A percentile compares a stretch with the other conserved stretches of the same genome.
Conservation (phyloP, 805 yeast genomes). For the Brettanomyces nanus region DNA sequence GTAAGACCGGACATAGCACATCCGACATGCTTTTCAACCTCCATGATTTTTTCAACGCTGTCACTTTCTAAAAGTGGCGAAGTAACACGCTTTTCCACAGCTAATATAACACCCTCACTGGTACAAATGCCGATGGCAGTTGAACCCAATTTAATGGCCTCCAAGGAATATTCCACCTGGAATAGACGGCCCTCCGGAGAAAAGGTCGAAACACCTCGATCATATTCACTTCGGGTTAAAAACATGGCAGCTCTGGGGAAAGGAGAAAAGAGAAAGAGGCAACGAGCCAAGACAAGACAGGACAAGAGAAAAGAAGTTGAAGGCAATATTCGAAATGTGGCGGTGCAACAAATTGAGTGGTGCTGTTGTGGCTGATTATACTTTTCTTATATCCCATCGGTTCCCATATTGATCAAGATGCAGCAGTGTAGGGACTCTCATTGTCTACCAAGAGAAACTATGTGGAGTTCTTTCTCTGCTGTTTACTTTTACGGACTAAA, state of each 20-base stretch:
- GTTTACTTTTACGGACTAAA: too few species aligned
- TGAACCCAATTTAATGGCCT: slow-evolving; percentile 94
- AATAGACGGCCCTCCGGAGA: slow-evolving; percentile 98
- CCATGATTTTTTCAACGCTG: slow-evolving; percentile 93
- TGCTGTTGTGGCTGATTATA: too few species aligned
- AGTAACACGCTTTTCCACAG: slow-evolving; percentile 95
- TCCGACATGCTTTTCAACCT: slow-evolving; percentile 88
- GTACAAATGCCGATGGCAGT: slow-evolving; percentile 97
- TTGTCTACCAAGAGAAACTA: too few species aligned
- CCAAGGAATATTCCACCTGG: slow-evolving; percentile 96
- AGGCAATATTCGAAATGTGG: too few species aligned
- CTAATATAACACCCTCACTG: slow-evolving; percentile 89
- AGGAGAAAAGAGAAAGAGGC: too few species aligned
- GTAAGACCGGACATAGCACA: slow-evolving; percentile 99
- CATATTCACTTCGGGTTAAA: slow-evolving; percentile 98
- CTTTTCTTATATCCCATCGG: too few species aligned
- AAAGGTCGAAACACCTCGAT: slow-evolving; percentile 96
- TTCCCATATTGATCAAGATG: too few species aligned
- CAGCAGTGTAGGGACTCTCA: too few species aligned
- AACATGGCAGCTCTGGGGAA: slow-evolving; percentile 56
- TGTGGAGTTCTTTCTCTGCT: too few species aligned
- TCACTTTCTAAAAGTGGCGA: slow-evolving; percentile 85
- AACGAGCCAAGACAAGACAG: too few species aligned
- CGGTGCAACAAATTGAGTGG: too few species aligned
- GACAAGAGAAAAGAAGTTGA: too few species aligned